Evolutionary conservation across 2,329 filamentous ascomycete genomes (phyloP).

Genomic region (Fusarium decemcellulare): DNA sequence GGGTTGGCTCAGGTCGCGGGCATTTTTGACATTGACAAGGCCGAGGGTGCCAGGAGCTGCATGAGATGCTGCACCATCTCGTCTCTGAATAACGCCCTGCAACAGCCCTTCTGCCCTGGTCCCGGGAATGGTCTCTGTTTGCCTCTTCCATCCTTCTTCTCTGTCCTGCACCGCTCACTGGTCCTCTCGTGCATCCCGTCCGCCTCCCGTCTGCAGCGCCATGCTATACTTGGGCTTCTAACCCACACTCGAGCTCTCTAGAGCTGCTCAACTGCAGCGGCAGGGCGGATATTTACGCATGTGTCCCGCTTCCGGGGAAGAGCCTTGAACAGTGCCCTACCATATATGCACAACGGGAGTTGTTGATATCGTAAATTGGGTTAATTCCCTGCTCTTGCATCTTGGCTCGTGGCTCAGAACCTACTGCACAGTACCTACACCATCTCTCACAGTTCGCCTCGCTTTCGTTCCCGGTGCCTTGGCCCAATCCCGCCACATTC

Average conservation of each 20-base stretch:
- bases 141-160: conserved; percentile 26
- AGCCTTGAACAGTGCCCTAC: conserved; percentile 34
- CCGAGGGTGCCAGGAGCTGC: conserved; percentile 17
- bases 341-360: conserved; percentile 27
- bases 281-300: conserved; percentile 18
- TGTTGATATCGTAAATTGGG: conserved; percentile 2
- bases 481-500: conserved; percentile 30
- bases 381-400: too few species aligned
- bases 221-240: conserved; percentile 33
- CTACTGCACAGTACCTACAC: not conserved
- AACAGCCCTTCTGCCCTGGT: conserved; percentile 35
- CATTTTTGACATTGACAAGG: conserved; percentile 7
- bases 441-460: conserved; percentile 6
- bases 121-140: conserved; percentile 19
- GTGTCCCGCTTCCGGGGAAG: conserved; percentile 17
- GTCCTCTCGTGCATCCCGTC: conserved; percentile 26
- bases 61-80: conserved; percentile 16
- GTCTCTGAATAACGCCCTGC: conserved; percentile 23
- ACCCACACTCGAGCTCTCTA: conserved; percentile 11
- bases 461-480: conserved; percentile 17
- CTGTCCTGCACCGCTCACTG: conserved; percentile 35
- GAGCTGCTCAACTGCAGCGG: conserved; percentile 12
- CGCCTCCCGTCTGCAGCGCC: conserved; percentile 20
- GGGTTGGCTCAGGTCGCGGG: not conserved
- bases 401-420: conserved; percentile 28